Evolutionary conservation across 192 early-diverging fungal genomes (phyloP).

Genomic region (Coemansia interrupta): DNA sequence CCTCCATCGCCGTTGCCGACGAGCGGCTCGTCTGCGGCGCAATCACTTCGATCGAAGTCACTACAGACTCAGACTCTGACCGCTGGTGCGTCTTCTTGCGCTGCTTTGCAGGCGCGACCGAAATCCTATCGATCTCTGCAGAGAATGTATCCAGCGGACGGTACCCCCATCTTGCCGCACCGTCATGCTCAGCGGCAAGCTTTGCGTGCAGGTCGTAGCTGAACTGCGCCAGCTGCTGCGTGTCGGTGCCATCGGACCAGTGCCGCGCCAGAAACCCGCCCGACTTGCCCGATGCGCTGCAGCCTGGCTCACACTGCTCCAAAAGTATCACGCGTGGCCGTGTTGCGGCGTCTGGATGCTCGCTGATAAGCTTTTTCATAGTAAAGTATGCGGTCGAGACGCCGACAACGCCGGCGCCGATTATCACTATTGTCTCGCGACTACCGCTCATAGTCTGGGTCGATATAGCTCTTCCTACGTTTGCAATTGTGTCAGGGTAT

Average conservation of each 20-base stretch:
- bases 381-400: constrained; percentile 48
- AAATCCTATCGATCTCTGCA: constrained; percentile 48
- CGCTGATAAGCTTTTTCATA: constrained; percentile 21
- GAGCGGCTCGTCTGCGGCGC: constrained; percentile 19
- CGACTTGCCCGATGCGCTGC: constrained; percentile 49
- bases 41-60: constrained; percentile 51
- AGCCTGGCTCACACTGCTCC: constrained; percentile 48
- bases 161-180: constrained; percentile 42
- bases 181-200: constrained; percentile 40
- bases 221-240: constrained; percentile 49
- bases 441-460: constrained; percentile 13
- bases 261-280: constrained; percentile 52
- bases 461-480: not conserved
- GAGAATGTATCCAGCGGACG: constrained; percentile 43
- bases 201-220: constrained; percentile 49
- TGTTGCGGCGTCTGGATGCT: constrained; percentile 13
- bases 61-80: constrained; percentile 36
- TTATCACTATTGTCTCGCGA: constrained; percentile 41
- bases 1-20: constrained; percentile 14
- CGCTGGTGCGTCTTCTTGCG: constrained; percentile 33
- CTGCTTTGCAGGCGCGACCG: constrained; percentile 44
- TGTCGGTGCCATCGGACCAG: constrained; percentile 53
- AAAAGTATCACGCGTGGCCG: constrained; percentile 45
- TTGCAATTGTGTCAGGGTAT: not conserved
- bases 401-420: constrained; percentile 47